Conservation (phyloP, 805 yeast species). For the Ogataea siamensis region DNA sequence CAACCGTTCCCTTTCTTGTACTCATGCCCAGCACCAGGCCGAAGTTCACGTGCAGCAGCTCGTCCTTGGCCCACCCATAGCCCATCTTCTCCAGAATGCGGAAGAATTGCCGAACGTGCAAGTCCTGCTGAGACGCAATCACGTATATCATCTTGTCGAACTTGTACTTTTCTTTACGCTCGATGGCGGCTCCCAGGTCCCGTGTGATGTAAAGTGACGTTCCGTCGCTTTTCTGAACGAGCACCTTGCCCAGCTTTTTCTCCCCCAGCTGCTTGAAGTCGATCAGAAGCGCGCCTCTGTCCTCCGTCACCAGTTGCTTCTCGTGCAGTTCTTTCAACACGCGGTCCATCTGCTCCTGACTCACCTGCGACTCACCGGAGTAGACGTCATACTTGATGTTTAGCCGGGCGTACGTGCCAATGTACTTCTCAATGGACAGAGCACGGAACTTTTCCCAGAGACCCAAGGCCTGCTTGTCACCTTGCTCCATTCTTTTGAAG, state of each 20-base stretch:
- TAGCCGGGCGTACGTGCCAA: conserved; percentile 85
- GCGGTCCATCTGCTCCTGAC: conserved; percentile 64
- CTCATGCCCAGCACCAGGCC: conserved; percentile 99
- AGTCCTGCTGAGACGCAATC: conserved; percentile 94
- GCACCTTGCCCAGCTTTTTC: conserved; percentile 89
- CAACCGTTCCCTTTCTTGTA: conserved; percentile 97
- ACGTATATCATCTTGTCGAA: conserved; percentile 97
- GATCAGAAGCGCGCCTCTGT: conserved; percentile 86
- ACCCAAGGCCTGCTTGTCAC: conserved; percentile 73
- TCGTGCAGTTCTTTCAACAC: conserved; percentile 64
- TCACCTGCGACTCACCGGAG: conserved; percentile 95
- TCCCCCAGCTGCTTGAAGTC: conserved; percentile 75
- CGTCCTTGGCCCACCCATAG: conserved; percentile 71
- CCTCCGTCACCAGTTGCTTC: conserved; percentile 73
- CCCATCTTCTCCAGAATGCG: conserved; percentile 91
- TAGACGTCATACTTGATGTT: conserved; percentile 86
- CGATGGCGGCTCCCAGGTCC: conserved; percentile 95
- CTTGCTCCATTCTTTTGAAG: conserved; percentile 91
- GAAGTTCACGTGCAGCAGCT: conserved; percentile 78
- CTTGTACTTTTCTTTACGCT: conserved; percentile 76
- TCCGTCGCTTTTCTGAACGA: conserved; percentile 93
- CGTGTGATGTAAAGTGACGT: conserved; percentile 91
- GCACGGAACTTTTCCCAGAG: conserved; percentile 89
- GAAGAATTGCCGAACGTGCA: conserved; percentile 90
- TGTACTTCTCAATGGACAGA: conserved; percentile 82